Evolutionary conservation across 495 filamentous ascomycete species (phyloP), one percentile per base, ranked within the genome.

Genomic region (Daldinia vernicosa): DNA sequence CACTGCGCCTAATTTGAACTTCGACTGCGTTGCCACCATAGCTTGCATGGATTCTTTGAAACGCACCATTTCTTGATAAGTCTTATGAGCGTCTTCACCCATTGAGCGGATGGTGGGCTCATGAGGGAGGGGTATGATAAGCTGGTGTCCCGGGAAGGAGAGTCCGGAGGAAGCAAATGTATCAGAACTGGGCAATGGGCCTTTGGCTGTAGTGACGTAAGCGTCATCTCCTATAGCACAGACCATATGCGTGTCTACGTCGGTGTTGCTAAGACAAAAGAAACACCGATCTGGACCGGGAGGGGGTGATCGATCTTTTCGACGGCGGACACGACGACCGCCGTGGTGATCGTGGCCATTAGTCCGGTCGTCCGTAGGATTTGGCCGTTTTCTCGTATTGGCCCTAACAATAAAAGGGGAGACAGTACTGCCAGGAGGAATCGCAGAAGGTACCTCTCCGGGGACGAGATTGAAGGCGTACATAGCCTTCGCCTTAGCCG

Each of bases 201-300:
- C 95, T 80, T 97, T 98, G 52, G 96, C 93, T 32, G 89, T 95
- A 53, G 94, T 95, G 45, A 98, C 82, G 77, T 98, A 98, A 59
- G 88, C 78, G 53, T 97, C 91, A 28, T 90, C 86, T 51, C 91
- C 95, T 71, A 99, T 93, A 26, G 89, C 92, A 69, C 90, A 89
- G 71, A 98, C 90, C 75, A 98, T 92, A 78, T 99, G 95, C 0
- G 90, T 91, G 37, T 91, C 90, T 28, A 96, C 80, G 60, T 89
- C 89, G 17, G 90, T 87, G 76, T 95, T 98, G 8, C 90, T 91
- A 4, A 98, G 84, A 77, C 95, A 99, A 84, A 99, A 98, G 84
- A 95, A 99, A 77, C 95, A 99, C 68, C 88, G 84, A 24, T 90
- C 89, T 0, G 93, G 93, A 3, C 88, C 88, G 4, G 91, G 89